These are phyloP conservation scores for Cyclotella choctawhatcheeana DNA, from an alignment of 108 stramenopile species.

Conservation along the genomic window DNA sequence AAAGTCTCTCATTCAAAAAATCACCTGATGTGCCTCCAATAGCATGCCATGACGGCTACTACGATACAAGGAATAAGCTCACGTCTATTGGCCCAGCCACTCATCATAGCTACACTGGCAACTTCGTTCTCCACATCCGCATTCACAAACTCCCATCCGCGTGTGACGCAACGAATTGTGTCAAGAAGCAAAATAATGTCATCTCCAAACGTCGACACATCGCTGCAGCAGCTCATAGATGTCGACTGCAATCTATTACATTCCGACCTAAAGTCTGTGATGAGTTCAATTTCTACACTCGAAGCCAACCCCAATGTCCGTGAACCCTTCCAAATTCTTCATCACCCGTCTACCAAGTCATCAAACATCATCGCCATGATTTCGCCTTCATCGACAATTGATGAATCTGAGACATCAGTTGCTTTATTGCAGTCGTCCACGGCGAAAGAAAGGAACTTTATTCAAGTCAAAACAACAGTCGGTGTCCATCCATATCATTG, in stretches of 20 bases:
- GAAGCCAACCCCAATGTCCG: not conserved
- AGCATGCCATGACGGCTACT: not conserved
- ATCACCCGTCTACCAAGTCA: slow-evolving; percentile 37
- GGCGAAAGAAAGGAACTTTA: slow-evolving; percentile 21
- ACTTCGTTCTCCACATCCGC: not conserved
- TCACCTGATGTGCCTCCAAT: not conserved
- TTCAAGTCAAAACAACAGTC: slow-evolving; percentile 57
- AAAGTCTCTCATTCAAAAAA: too few species aligned
- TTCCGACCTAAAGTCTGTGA: slow-evolving; percentile 27
- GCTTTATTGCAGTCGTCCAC: slow-evolving; percentile 28
- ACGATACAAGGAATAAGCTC: not conserved
- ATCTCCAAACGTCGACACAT: not conserved
- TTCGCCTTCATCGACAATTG: slow-evolving; percentile 74
- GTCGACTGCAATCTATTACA: slow-evolving; percentile 41
- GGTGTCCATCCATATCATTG: slow-evolving; percentile 87
- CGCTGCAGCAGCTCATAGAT: slow-evolving; percentile 26
- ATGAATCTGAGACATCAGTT: slow-evolving; percentile 53
- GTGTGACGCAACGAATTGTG: not conserved
- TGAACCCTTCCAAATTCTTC: slow-evolving; percentile 29
- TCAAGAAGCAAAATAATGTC: not conserved
- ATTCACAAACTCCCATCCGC: not conserved
- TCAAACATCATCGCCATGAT: slow-evolving; percentile 72
- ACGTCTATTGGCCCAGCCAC: not conserved
- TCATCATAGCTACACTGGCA: not conserved
- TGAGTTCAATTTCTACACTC: slow-evolving; percentile 14